A percentile compares a stretch with the other conserved stretches of the same genome.
Conservation (phyloP, 768 basidiomycete genomes). For the Agrocybe pediades region DNA sequence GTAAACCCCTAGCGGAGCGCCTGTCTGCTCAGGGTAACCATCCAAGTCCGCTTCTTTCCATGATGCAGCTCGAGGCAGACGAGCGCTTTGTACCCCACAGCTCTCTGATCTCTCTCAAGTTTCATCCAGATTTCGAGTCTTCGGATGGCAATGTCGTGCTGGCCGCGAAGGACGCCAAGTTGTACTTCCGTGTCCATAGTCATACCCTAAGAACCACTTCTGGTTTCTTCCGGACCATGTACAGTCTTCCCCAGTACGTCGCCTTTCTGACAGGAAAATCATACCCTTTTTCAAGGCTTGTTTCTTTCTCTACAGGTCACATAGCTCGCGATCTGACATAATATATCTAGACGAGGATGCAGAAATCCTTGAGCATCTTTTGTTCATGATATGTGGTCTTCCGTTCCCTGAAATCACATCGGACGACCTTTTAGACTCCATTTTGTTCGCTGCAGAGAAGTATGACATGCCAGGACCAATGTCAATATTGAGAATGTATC, state of each 20-base stretch:
- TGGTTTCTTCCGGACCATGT: slow-evolving; percentile 65
- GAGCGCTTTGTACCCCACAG: neutral
- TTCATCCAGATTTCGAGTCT: slow-evolving; percentile 53
- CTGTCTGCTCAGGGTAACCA: neutral
- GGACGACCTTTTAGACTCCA: slow-evolving; percentile 54
- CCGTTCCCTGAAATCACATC: slow-evolving; percentile 48
- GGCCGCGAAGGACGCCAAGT: slow-evolving; percentile 47
- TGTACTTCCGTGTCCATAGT: slow-evolving; percentile 59
- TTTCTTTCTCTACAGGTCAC: slow-evolving; percentile 4
- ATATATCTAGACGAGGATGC: slow-evolving; percentile 62
- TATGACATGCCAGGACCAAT: slow-evolving; percentile 71
- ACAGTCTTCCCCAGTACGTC: slow-evolving; percentile 52
- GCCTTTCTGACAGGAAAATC: neutral
- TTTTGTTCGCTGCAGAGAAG: slow-evolving; percentile 68
- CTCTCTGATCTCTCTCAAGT: slow-evolving; percentile 15
- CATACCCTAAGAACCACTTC: slow-evolving; percentile 64
- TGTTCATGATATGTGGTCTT: slow-evolving; percentile 65
- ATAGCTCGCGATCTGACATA: slow-evolving; percentile 21
- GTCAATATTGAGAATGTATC: slow-evolving; percentile 60
- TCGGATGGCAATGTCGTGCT: slow-evolving; percentile 59
- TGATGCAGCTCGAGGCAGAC: slow-evolving; percentile 19
- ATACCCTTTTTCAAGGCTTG: neutral
- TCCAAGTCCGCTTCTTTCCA: neutral
- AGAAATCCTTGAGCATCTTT: slow-evolving; percentile 52
- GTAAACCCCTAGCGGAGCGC: neutral